Conservation (phyloP, 2,329 filamentous ascomycete genomes). For the Zymoseptoria passerinii region DNA sequence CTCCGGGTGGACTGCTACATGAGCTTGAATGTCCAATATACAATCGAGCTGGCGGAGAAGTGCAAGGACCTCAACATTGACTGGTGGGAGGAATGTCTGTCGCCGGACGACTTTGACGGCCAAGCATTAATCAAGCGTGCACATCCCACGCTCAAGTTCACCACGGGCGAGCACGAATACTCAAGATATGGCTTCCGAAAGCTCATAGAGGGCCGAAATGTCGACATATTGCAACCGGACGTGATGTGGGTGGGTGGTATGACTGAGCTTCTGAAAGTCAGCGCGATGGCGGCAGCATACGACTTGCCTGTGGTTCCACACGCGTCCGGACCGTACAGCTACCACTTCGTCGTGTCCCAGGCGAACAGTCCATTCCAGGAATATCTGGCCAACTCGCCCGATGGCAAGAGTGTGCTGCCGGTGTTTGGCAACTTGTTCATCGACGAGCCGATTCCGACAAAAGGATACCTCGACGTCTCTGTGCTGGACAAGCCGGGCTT, state of each 20-base stretch:
- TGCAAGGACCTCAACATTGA: constrained; percentile 80
- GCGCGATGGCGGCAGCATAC: constrained; percentile 83
- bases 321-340: constrained; percentile 86
- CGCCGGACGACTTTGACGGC: constrained; percentile 85
- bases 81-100: constrained; percentile 95
- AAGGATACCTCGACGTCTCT: constrained; percentile 71
- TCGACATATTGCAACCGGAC: constrained; percentile 91
- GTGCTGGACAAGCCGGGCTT: constrained; percentile 86
- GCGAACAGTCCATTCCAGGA: constrained; percentile 92
- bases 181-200: constrained; percentile 92
- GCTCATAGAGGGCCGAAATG: constrained; percentile 79
- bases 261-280: constrained; percentile 83
- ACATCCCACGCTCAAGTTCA: constrained; percentile 86
- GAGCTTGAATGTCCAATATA: constrained; percentile 87
- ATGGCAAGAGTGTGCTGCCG: constrained; percentile 80
- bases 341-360: constrained; percentile 92
- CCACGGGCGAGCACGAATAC: constrained; percentile 92
- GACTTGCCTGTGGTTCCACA: constrained; percentile 94
- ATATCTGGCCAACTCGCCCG: constrained; percentile 86
- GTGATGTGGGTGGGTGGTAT: constrained; percentile 96
- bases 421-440: constrained; percentile 88
- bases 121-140: constrained; percentile 84
- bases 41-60: constrained; percentile 79
- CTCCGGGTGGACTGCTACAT: constrained; percentile 97
- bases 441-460: constrained; percentile 79